Base-by-base conservation (phyloP, 2,329 filamentous ascomycete genomes). In the Fusarium burgessii region DNA sequence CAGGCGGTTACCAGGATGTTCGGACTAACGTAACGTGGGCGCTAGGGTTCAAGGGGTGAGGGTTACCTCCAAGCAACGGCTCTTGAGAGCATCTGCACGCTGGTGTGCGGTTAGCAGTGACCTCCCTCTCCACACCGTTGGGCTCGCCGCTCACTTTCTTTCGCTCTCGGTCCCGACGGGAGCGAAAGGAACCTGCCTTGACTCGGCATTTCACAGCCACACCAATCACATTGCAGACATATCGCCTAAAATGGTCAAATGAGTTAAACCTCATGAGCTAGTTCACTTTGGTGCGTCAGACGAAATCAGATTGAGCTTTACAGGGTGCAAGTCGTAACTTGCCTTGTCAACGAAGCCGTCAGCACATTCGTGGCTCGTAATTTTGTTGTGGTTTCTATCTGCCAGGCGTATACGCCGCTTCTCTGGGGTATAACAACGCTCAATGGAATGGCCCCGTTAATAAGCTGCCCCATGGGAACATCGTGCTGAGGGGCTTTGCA, bases 91-190 rank as follows among this genome's bases (percentile, higher is more conserved):
- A 17, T 9, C 14, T 17, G 3, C 35, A 58, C 66, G 50, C 52
- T 32, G 58, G 72, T 33, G 74, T 74, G 40, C 15, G 7, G 25
- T 27, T 54, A 72, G 52, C 47, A 62, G 33, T 49, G 42, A 49
- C 54, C 61, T 65, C 38, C 58, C 43, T 63, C 62, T 47, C 74
- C 74, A 76, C 74, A 71, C 68, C 62, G 68, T 74, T 76, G 68
- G 71, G 63, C 42, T 59, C 52, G 60, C 15, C 52, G 60, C 57
- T 54, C 33, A 45, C 38, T 33, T 38, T 40, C 25, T 41, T 23
- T 62, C 63, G 65, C 59, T 57, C 63, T 75, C 74, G 74, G 74
- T 75, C 74, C 74, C 74, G 74, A 74, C 74, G 74, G 74, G 74
- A 76, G 49, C 66, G 58, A 66, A 60, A 54, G 56, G 54, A 59